Evolutionary conservation across 352 stramenopile genomes (phyloP).

Genomic region (Phytophthora sp.): DNA sequence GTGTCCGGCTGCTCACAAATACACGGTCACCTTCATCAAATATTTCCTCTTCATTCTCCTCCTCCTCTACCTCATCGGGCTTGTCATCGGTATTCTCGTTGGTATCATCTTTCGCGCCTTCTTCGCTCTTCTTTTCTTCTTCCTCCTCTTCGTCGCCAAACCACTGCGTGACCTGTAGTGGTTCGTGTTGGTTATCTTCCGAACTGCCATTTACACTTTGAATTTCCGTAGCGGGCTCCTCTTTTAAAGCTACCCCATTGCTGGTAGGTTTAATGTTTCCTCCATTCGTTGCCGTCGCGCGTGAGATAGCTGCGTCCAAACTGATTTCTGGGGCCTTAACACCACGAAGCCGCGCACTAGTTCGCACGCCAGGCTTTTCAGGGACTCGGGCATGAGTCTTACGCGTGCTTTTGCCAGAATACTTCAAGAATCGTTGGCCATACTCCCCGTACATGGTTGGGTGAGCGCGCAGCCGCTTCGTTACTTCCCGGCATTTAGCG

Average conservation of each 20-base stretch:
- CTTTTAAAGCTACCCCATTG: conserved; percentile 28
- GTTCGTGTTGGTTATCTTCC: neutral
- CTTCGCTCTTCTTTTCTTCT: conserved; percentile 24
- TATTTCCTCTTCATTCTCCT: conserved; percentile 41
- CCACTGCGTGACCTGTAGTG: conserved; percentile 34
- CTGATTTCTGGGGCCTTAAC: conserved; percentile 50
- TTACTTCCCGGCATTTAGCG: conserved; percentile 82
- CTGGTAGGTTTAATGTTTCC: conserved; percentile 2
- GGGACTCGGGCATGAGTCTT: conserved; percentile 4
- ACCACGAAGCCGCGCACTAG: conserved; percentile 48
- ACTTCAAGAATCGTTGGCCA: conserved; percentile 28
- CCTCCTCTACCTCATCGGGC: conserved; percentile 23
- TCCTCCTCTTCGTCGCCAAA: conserved; percentile 37
- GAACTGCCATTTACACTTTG: neutral
- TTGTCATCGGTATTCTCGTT: conserved; percentile 4
- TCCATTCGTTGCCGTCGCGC: conserved; percentile 1
- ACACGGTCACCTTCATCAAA: conserved; percentile 71
- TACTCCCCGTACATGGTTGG: conserved; percentile 51
- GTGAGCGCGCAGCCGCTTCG: conserved; percentile 62
- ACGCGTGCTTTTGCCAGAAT: conserved; percentile 9
- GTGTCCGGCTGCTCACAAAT: conserved; percentile 77
- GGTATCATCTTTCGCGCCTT: conserved; percentile 2
- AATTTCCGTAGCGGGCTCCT: conserved; percentile 20
- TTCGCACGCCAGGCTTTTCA: conserved; percentile 32
- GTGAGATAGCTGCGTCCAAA: conserved; percentile 27